Conservation (phyloP, 2,329 filamentous ascomycete species). For the Kalmusia sp. region DNA sequence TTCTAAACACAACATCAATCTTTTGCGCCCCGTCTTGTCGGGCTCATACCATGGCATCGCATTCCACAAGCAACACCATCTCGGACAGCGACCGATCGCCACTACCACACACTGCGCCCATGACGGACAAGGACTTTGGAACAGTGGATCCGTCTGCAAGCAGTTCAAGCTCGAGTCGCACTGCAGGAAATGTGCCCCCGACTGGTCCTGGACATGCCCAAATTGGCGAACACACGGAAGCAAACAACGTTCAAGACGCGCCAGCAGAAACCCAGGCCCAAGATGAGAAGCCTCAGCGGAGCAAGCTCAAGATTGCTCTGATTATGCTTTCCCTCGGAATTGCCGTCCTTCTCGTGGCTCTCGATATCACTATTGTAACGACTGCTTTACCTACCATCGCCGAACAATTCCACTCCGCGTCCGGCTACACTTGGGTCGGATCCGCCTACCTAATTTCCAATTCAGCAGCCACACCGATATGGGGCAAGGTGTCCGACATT, state of each 20-base stretch:
- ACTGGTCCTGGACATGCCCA: background rate
- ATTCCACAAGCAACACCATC: background rate
- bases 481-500: slow-evolving; percentile 72
- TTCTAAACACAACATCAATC: background rate
- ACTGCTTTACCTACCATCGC: slow-evolving; percentile 68
- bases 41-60: slow-evolving; percentile 1
- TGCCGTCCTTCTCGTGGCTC: slow-evolving; percentile 65
- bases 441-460: slow-evolving; percentile 59
- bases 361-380: slow-evolving; percentile 69
- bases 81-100: background rate
- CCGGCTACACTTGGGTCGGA: slow-evolving; percentile 63
- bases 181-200: background rate
- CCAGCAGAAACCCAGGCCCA: slow-evolving; percentile 21
- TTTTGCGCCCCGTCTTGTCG: background rate
- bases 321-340: slow-evolving; percentile 60
- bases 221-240: background rate
- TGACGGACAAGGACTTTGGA: slow-evolving; percentile 1
- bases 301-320: slow-evolving; percentile 52
- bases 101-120: background rate
- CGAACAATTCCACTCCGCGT: slow-evolving; percentile 58
- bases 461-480: slow-evolving; percentile 61
- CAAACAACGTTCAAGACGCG: slow-evolving; percentile 6
- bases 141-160: background rate
- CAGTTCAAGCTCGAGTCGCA: background rate
- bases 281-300: slow-evolving; percentile 39